A percentile compares a stretch with the other conserved stretches of the same genome.
Evolutionary conservation across 495 filamentous ascomycete genomes (phyloP).

Genomic region (Hypoxylon perforatum): DNA sequence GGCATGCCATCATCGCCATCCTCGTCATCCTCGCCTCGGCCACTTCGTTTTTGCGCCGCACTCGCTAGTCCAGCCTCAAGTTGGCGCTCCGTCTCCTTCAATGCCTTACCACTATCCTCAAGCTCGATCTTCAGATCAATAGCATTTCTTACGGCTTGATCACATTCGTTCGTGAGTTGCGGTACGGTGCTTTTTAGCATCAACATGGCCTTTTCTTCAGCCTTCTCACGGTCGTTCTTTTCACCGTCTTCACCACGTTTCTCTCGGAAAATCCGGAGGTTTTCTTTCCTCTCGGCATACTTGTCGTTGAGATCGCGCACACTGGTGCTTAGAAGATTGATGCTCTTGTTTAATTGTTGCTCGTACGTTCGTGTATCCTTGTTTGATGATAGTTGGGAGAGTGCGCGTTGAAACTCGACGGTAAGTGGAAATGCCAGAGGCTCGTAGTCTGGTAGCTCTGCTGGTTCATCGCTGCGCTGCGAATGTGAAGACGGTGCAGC

Average conservation of each 20-base stretch:
- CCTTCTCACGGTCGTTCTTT: slow-evolving; percentile 51
- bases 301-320: slow-evolving; percentile 65
- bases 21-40: slow-evolving; percentile 41
- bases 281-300: slow-evolving; percentile 61
- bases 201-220: slow-evolving; percentile 51
- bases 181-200: slow-evolving; percentile 53
- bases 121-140: slow-evolving; percentile 62
- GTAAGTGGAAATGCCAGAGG: slow-evolving; percentile 63
- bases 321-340: slow-evolving; percentile 48
- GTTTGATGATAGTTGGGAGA: slow-evolving; percentile 46
- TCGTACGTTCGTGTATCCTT: slow-evolving; percentile 50
- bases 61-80: slow-evolving; percentile 59
- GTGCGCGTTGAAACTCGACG: slow-evolving; percentile 39
- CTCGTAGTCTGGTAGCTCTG: slow-evolving; percentile 68
- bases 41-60: slow-evolving; percentile 50
- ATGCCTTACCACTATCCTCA: slow-evolving; percentile 54
- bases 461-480: slow-evolving; percentile 26
- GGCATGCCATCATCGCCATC: slow-evolving; percentile 44
- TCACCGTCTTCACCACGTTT: slow-evolving; percentile 49
- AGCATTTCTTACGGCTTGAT: slow-evolving; percentile 54
- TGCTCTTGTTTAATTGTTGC: slow-evolving; percentile 51
- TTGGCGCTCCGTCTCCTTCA: slow-evolving; percentile 57
- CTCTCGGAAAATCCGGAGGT: slow-evolving; percentile 47
- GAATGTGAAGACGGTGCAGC: slow-evolving; percentile 20
- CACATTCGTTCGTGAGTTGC: slow-evolving; percentile 51